Evolutionary conservation across 768 basidiomycete species (phyloP), one percentile per base, ranked within the genome.

Genomic region (Punctularia strigosozonata): DNA sequence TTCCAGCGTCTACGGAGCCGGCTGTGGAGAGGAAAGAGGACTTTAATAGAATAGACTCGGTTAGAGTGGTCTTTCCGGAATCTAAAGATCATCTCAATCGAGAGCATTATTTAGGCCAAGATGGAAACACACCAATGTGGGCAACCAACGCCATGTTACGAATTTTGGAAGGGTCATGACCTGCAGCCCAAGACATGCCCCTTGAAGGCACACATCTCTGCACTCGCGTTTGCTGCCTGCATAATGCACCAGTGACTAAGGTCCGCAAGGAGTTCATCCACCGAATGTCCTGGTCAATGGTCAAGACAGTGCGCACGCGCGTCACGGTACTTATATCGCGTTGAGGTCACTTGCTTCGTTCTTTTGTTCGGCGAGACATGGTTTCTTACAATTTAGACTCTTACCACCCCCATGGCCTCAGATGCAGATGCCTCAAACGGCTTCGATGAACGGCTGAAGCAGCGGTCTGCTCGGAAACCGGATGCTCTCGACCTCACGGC

Each of bases 101-200:
- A 19, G 23, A 22, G 4, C 49, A 12, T n/a, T n/a, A 21, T 6
- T 18, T 32, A 6, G 40, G 42, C 32, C 18, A 15, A 12, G 6
- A 17, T 8, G 6, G 31, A 42, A 6, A 43, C 72, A 22, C 31
- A 85, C 86, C 86, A 36, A 90, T 88, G 53, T 90, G 87, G 31
- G 87, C 87, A n/a, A 89, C 82, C 2, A 90, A 66, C 13, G 87
- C 87, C 56, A 90, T 79, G 50, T 89, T 90, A 31, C 87, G 71
- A 25, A 77, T 57, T 33, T 65, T 55, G 4, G 59, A 57, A 3
- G 65, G 46, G 31, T 67, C 62, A 51, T 58, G 41, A 20, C 38
- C 46, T 23, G 47, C 41, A 5, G 37, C 45, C n/a, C n/a, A n/a
- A n/a, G n/a, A n/a, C n/a, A n/a, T n/a, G n/a, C n/a, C n/a, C n/a